A percentile compares a stretch with the other conserved stretches of the same genome.
Conservation (phyloP, 140 eudicot species). For the Bidens hawaiensis region DNA sequence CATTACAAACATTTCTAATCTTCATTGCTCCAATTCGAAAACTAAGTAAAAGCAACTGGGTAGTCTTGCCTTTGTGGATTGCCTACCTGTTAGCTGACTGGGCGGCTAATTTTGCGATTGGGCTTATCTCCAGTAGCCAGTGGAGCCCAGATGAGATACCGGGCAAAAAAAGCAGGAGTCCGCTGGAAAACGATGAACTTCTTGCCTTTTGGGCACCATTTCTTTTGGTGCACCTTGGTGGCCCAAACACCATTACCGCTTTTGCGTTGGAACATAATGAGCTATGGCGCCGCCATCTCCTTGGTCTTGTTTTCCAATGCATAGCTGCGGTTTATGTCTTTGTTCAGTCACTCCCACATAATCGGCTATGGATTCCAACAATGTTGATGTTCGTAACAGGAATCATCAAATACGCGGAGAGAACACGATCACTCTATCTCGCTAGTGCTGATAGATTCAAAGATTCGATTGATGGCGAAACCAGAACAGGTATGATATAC, state of each 20-base stretch:
- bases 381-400: conserved; percentile 49
- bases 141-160: not conserved
- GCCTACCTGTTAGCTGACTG: conserved; percentile 56
- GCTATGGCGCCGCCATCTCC: conserved; percentile 57
- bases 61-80: conserved; percentile 46
- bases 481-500: too few species aligned
- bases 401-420: conserved; percentile 44
- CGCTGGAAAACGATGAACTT: conserved; percentile 24
- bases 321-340: conserved; percentile 38
- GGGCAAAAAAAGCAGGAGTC: not conserved
- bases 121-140: conserved; percentile 46
- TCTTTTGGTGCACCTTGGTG: conserved; percentile 75
- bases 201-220: conserved; percentile 54
- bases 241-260: conserved; percentile 63
- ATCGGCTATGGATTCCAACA: conserved; percentile 40
- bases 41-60: conserved; percentile 21
- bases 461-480: too few species aligned
- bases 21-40: conserved; percentile 44
- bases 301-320: conserved; percentile 37
- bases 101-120: conserved; percentile 52
- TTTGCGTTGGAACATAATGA: conserved; percentile 59
- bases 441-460: conserved; percentile 47
- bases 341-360: conserved; percentile 31
- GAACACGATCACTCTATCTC: conserved; percentile 45
- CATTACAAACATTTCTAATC: conserved; percentile 37